These are phyloP conservation scores for Fusarium kyushuense DNA, from an alignment of 2,329 filamentous ascomycete species.

Conservation along the genomic window DNA sequence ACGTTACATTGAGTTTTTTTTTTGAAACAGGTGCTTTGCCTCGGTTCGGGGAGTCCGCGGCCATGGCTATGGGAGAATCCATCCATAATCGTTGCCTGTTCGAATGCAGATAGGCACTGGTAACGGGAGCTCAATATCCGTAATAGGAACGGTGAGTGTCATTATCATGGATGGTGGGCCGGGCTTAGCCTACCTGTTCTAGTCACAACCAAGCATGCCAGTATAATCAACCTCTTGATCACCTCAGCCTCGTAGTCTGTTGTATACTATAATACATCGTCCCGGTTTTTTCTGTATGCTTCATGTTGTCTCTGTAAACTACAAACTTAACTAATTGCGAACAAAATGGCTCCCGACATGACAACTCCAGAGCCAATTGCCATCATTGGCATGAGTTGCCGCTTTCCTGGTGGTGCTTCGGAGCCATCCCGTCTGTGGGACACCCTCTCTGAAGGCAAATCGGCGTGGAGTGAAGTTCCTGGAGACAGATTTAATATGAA, in stretches of 20 bases:
- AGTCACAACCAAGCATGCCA: neutral
- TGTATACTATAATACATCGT: constrained; percentile 9
- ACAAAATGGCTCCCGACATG: constrained; percentile 5
- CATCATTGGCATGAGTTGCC: constrained; percentile 9
- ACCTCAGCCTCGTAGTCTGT: constrained; percentile 1
- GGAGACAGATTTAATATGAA: constrained; percentile 7
- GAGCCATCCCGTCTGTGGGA: constrained; percentile 9
- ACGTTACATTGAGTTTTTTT: neutral
- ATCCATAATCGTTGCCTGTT: neutral
- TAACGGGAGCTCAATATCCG: constrained; percentile 3
- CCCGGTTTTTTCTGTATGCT: neutral
- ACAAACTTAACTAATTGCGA: neutral
- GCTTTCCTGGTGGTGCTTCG: constrained; percentile 5
- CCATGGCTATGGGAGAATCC: neutral
- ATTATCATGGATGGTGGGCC: neutral
- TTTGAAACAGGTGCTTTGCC: neutral
- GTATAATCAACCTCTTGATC: neutral
- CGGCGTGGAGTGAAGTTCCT: constrained; percentile 1
- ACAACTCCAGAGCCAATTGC: constrained; percentile 11
- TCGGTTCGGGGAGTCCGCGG: neutral
- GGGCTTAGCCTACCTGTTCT: neutral
- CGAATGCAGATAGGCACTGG: neutral
- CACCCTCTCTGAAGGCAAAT: neutral
- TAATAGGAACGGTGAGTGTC: constrained; percentile 5
- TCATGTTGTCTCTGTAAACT: constrained; percentile 1